phyloP scores from a whole-genome alignment of 306 rosid genomes.

The Carpinus fangiana region DNA sequence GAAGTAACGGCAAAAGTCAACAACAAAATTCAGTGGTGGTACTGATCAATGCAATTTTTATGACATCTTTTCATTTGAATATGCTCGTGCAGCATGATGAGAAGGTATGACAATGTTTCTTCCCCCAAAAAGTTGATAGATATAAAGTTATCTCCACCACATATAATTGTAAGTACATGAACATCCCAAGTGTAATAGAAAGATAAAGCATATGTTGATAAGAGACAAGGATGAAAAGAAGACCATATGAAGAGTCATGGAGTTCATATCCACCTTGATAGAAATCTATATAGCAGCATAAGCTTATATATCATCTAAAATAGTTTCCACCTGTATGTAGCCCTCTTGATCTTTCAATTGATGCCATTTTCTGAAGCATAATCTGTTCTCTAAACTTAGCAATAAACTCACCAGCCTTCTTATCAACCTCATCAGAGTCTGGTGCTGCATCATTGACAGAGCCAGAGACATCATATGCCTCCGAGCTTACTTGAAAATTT shows the following conservation, averaged over 20 bases:
- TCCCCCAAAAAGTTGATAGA: not conserved
- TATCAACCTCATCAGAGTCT: slow-evolving; percentile 80
- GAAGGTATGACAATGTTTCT: not conserved
- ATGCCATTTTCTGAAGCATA: slow-evolving; percentile 80
- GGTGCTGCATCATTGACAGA: slow-evolving; percentile 45
- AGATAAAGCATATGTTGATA: not conserved
- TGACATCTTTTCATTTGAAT: not conserved
- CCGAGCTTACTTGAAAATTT: slow-evolving; percentile 41
- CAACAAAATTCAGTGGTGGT: not conserved
- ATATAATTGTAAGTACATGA: not conserved
- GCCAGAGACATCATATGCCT: slow-evolving; percentile 43
- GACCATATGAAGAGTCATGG: slow-evolving; percentile 19
- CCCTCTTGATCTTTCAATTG: slow-evolving; percentile 69
- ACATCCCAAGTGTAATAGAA: not conserved
- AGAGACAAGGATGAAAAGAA: slow-evolving; percentile 10
- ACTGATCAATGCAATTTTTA: not conserved
- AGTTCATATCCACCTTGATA: slow-evolving; percentile 26
- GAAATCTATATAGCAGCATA: slow-evolving; percentile 14
- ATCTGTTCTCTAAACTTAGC: slow-evolving; percentile 91
- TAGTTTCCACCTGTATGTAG: slow-evolving; percentile 33
- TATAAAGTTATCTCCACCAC: not conserved
- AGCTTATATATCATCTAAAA: slow-evolving; percentile 48
- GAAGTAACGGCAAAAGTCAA: not conserved
- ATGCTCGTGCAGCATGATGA: not conserved
- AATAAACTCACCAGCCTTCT: slow-evolving; percentile 93